Evolutionary conservation across 1,284 basidiomycete genomes (phyloP).

Genomic region (Ceratorhiza oryzae-sativae): DNA sequence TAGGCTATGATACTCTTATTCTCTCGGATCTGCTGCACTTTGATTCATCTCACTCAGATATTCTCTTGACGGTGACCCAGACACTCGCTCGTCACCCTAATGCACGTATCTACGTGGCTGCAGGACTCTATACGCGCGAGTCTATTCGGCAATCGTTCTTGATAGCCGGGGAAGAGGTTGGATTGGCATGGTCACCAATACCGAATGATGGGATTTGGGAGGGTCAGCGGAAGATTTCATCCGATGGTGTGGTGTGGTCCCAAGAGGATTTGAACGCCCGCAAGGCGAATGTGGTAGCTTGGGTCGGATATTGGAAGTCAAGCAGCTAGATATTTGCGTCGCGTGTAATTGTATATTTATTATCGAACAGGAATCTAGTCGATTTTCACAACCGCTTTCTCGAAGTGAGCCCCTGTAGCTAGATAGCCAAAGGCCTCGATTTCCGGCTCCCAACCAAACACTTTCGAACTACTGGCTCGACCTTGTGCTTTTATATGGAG

Average conservation of each 20-base stretch:
- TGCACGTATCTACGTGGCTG: slow-evolving; percentile 64
- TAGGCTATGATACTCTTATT: slow-evolving; percentile 65
- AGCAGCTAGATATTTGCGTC: neutral
- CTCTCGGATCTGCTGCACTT: slow-evolving; percentile 76
- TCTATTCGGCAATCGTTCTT: slow-evolving; percentile 65
- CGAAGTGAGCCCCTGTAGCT: slow-evolving; percentile 18
- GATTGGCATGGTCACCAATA: slow-evolving; percentile 60
- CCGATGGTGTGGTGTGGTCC: slow-evolving; percentile 27
- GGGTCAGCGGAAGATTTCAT: slow-evolving; percentile 37
- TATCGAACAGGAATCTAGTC: neutral
- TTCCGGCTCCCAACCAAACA: slow-evolving; percentile 10
- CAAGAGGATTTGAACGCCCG: slow-evolving; percentile 43
- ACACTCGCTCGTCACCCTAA: slow-evolving; percentile 57
- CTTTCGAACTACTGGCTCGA: slow-evolving; percentile 17
- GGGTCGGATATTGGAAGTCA: slow-evolving; percentile 44
- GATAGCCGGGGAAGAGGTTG: slow-evolving; percentile 52
- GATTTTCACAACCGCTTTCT: slow-evolving; percentile 22
- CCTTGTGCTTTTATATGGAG: slow-evolving; percentile 15
- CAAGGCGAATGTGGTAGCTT: slow-evolving; percentile 46
- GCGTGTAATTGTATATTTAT: neutral
- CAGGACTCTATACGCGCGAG: slow-evolving; percentile 66
- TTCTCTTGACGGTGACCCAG: slow-evolving; percentile 58
- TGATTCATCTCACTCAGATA: slow-evolving; percentile 63
- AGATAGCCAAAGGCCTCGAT: slow-evolving; percentile 12
- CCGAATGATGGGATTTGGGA: slow-evolving; percentile 43